Base-by-base conservation (phyloP, 1,284 basidiomycete species). In the Pisolithus thermaeus region DNA sequence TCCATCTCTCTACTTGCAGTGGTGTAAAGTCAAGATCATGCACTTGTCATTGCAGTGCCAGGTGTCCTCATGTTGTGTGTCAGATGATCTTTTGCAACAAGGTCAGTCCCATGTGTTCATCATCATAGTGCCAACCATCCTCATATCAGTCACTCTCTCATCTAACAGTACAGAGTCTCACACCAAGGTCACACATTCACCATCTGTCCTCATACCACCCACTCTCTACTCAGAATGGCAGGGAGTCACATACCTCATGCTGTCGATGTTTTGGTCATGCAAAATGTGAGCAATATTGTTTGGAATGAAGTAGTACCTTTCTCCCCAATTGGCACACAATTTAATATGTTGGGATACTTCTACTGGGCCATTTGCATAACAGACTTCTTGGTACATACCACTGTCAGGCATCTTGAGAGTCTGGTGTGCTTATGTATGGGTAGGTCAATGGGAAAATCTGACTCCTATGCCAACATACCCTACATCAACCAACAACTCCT, bases 251-350 rank as follows among this genome's bases (percentile, higher is more conserved):
- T 20, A 20, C 23, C 23, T 25, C 23, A 25, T 39, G 88, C 87
- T 16, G 74, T 90, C 47, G 87, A 90, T 63, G 73, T 74, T 2
- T 79, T 81, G 9, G 70, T 89, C 18, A 83, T 90, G 5, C 70
- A 67, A 28, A 79, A 88, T 61, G 61, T 72, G 4, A 81, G 73
- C 52, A 58, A 73, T 12, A 81, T 90, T 36, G 74, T 74, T 45
- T 90, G 87, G 87, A 84, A 84, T 56, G 76, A 79, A 47, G 85
- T 90, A 2, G 78, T 82, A n/a, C 78, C 87, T 9, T 90, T 90
- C 61, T 73, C 80, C 27, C 87, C 87, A 3, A 71, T 85, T 52
- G 73, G 70, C 4, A 64, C 68, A 2, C 76, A 79, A 53, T 76
- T 69, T 54, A 84, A 81, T 57, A 63, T 72, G 16, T 82, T 87